A percentile compares a stretch with the other conserved stretches of the same genome.
These are phyloP conservation scores for Mycena amicta DNA, from an alignment of 768 basidiomycete species.

Conservation along the genomic window DNA sequence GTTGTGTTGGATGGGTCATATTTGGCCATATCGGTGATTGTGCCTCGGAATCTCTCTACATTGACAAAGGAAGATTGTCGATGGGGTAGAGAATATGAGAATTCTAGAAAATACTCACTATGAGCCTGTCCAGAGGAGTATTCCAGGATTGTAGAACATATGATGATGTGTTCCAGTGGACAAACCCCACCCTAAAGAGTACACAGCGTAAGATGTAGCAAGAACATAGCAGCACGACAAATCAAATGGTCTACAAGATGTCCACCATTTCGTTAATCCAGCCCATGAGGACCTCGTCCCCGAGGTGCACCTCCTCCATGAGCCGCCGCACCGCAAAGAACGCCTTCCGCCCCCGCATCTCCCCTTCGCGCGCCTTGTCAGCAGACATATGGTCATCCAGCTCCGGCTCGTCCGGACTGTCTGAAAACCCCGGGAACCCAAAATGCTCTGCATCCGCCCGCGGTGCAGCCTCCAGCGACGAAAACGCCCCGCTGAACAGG, in stretches of 20 bases:
- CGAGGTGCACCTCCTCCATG: conserved; percentile 66
- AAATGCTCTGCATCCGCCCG: conserved; percentile 83
- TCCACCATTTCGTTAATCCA: conserved; percentile 64
- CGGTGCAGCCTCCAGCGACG: conserved; percentile 66
- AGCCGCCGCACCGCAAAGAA: conserved; percentile 63
- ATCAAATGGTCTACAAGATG: background rate
- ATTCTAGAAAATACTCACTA: too few relatives aligned
- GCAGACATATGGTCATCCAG: conserved; percentile 50
- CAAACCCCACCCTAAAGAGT: too few relatives aligned
- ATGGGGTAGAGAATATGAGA: too few relatives aligned
- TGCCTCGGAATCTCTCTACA: too few relatives aligned
- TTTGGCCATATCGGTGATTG: too few relatives aligned
- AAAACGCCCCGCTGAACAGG: conserved; percentile 79
- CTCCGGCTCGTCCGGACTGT: conserved; percentile 75
- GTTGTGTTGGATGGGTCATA: too few relatives aligned
- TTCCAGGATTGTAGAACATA: too few relatives aligned
- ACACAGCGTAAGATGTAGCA: too few relatives aligned
- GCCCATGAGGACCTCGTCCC: conserved; percentile 60
- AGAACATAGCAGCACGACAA: too few relatives aligned
- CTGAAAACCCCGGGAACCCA: conserved; percentile 83
- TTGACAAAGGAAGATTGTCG: too few relatives aligned
- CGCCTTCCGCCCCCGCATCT: conserved; percentile 69
- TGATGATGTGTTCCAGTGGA: too few relatives aligned
- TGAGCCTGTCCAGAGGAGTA: too few relatives aligned
- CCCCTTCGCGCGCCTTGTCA: conserved; percentile 66